phyloP scores from a whole-genome alignment of 2,329 filamentous ascomycete genomes.

The Knufia petricola region DNA sequence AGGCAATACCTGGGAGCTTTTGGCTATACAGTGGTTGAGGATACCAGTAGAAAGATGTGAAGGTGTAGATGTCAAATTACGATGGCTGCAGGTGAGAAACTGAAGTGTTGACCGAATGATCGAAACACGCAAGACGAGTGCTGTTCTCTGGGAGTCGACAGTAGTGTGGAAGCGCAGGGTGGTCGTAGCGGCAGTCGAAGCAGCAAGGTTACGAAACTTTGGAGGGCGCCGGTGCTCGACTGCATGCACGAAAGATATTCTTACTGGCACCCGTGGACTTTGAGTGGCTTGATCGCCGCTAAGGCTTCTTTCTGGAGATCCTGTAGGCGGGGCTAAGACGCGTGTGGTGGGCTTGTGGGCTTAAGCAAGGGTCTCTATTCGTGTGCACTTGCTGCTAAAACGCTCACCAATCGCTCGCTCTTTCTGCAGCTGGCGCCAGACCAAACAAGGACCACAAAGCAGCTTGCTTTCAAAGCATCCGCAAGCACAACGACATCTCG shows the following conservation, averaged over 20 bases:
- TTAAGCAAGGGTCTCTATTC: not conserved
- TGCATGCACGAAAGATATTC: not conserved
- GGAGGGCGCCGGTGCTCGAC: slow-evolving; percentile 4
- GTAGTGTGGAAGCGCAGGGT: not conserved
- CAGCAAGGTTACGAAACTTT: not conserved
- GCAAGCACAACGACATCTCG: not conserved
- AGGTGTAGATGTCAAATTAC: not conserved
- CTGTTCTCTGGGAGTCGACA: not conserved
- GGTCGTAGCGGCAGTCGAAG: not conserved
- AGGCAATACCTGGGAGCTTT: not conserved
- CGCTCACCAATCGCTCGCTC: not conserved
- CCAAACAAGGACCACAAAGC: not conserved
- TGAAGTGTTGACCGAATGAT: not conserved
- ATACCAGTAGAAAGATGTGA: not conserved
- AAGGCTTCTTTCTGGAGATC: not conserved
- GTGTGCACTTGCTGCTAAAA: not conserved
- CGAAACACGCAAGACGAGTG: not conserved
- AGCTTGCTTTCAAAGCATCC: not conserved
- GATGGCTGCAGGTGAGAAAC: not conserved
- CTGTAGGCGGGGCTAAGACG: not conserved
- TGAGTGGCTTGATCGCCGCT: slow-evolving; percentile 7
- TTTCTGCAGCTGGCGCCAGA: not conserved
- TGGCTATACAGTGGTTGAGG: too few species aligned
- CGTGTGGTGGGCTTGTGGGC: too few species aligned
- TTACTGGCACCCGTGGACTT: not conserved